Conservation (phyloP, 1,284 basidiomycete genomes). For the Leccinum subrobustum region DNA sequence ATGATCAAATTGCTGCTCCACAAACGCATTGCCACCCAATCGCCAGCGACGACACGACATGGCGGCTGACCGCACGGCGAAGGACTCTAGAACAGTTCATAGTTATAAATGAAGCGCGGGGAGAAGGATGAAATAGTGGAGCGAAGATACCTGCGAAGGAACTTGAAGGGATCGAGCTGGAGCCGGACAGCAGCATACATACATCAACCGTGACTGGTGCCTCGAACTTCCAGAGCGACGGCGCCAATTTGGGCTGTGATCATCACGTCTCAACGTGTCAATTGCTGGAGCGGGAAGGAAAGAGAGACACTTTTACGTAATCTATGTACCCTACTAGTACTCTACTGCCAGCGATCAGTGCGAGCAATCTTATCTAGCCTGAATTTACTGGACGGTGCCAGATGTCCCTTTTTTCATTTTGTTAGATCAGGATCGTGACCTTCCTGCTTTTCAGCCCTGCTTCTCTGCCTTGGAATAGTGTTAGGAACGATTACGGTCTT, state of each 20-base stretch:
- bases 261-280: neutral
- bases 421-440: neutral
- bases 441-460: too few species aligned
- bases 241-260: neutral
- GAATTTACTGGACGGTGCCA: neutral
- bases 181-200: neutral
- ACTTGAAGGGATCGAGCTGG: neutral
- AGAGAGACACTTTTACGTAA: neutral
- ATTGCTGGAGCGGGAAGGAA: neutral
- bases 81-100: neutral
- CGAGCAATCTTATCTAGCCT: neutral
- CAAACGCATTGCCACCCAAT: neutral
- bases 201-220: neutral
- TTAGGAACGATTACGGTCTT: too few species aligned
- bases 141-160: neutral
- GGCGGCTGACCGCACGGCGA: neutral
- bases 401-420: neutral
- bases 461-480: neutral
- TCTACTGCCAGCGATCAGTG: neutral
- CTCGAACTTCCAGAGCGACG: neutral
- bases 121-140: neutral
- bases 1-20: conserved; percentile 7
- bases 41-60: neutral
- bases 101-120: neutral
- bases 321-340: neutral